phyloP scores from a whole-genome alignment of 768 basidiomycete species.

The Lyophyllum semitale region DNA sequence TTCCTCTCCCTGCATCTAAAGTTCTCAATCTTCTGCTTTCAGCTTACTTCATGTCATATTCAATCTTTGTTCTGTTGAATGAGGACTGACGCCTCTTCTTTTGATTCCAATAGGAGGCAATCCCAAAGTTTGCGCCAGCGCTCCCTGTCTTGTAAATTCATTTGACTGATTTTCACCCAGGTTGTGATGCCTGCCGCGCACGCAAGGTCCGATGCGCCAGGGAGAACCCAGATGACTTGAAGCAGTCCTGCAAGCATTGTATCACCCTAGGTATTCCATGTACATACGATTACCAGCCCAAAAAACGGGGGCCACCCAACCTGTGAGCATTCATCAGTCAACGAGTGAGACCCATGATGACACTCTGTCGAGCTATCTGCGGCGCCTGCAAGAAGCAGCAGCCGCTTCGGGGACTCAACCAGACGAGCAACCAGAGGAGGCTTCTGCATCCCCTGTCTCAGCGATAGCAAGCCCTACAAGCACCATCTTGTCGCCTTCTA shows the following conservation, averaged over 20 bases:
- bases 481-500: constrained; percentile 45
- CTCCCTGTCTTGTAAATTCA: constrained; percentile 7
- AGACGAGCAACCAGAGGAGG: constrained; percentile 38
- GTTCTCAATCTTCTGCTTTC: constrained; percentile 25
- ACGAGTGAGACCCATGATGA: constrained; percentile 6
- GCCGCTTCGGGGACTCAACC: constrained; percentile 47
- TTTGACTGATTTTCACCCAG: constrained; percentile 44
- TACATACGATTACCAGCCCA: constrained; percentile 91
- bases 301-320: constrained; percentile 92
- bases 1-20: constrained; percentile 28
- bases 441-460: constrained; percentile 47
- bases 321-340: constrained; percentile 51
- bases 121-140: constrained; percentile 68
- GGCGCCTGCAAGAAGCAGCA: constrained; percentile 78
- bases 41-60: constrained; percentile 38
- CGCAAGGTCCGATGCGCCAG: constrained; percentile 85
- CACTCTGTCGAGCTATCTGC: constrained; percentile 58
- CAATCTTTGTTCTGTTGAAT: constrained; percentile 24
- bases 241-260: constrained; percentile 86
- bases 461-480: constrained; percentile 51
- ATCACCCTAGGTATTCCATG: constrained; percentile 79
- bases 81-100: constrained; percentile 36
- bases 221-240: constrained; percentile 76
- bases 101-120: constrained; percentile 60
- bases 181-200: constrained; percentile 85